Evolutionary conservation across 192 early-diverging fungal species (phyloP), one percentile per base, ranked within the genome.

Genomic region (Coemansia sp.): DNA sequence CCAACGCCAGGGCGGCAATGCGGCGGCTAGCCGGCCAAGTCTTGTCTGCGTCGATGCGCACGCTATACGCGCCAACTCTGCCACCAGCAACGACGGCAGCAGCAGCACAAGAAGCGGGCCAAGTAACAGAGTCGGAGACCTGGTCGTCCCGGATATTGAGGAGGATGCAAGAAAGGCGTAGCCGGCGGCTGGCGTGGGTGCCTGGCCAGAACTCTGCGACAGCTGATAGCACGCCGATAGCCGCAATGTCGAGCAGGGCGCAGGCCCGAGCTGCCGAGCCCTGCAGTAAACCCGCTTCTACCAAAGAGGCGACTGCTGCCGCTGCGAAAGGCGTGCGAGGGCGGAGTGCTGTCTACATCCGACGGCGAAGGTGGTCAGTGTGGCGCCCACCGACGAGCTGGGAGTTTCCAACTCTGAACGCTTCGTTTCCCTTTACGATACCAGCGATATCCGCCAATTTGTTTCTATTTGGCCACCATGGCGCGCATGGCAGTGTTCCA

Each of bases 381-480:
- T 79, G 65, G 70, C 46, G 33, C 21, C 19, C 54, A 3, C 52
- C 68, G 4, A 33, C 63, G 29, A 54, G 59, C 37, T 69, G 76
- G 76, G 76, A 79, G 52, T 79, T 79, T 60, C 66, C 76, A 7
- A 79, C 76, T 24, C 76, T 79, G 3, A 79, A 79, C 44, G 40
- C 70, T 37, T 79, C 76, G 36, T 79, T 72, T 34, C 76, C 76
- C 34, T 79, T 79, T 39, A 79, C 76, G 24, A 79, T 79, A 32
- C 76, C 76, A 38, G 54, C 76, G 19, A 42, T 79, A n/a, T 65
- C 76, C 9, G 55, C 59, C n/a, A 50, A 56, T 8, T 29, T 75
- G 24, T 68, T 75, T 53, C 63, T 75, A 37, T 66, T 66, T 53
- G 69, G 52, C 26, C 22, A 52, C 58, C 35, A 37, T 60, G 39